Conservation (phyloP, 345 rosid genomes). For the Aquilaria sinensis region DNA sequence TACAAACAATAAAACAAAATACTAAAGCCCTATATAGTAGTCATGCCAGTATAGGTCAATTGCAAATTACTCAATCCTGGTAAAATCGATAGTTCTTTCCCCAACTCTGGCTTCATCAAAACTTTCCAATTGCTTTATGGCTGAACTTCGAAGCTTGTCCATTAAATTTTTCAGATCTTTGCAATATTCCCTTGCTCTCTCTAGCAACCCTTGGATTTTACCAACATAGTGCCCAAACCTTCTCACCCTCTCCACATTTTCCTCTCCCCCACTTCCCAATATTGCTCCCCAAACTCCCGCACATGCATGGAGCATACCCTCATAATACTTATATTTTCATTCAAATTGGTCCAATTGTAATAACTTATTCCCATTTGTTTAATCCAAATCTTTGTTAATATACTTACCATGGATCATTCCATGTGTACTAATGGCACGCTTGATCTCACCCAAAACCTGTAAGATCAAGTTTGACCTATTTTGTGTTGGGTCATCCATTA, state of each 20-base stretch:
- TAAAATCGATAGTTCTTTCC: constrained; percentile 15
- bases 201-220: constrained; percentile 24
- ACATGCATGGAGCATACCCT: constrained; percentile 44
- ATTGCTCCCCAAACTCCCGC: constrained; percentile 59
- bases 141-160: constrained; percentile 22
- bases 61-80: no score
- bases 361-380: background rate
- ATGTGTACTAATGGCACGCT: constrained; percentile 39
- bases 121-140: constrained; percentile 22
- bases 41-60: no score
- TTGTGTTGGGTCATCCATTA: constrained; percentile 12
- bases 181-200: background rate
- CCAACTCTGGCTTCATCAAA: constrained; percentile 25
- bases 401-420: constrained; percentile 37
- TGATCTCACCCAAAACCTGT: constrained; percentile 41
- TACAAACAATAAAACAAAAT: no score
- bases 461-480: constrained; percentile 24
- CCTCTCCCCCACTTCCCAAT: constrained; percentile 53
- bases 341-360: constrained; percentile 2
- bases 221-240: constrained; percentile 42
- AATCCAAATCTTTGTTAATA: constrained; percentile 4
- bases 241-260: constrained; percentile 44
- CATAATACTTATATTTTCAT: constrained; percentile 27
- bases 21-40: no score
- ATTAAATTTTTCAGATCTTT: constrained; percentile 1